Base-by-base conservation (phyloP, 148 eudicot genomes). In the Chenopodium formosanum region DNA sequence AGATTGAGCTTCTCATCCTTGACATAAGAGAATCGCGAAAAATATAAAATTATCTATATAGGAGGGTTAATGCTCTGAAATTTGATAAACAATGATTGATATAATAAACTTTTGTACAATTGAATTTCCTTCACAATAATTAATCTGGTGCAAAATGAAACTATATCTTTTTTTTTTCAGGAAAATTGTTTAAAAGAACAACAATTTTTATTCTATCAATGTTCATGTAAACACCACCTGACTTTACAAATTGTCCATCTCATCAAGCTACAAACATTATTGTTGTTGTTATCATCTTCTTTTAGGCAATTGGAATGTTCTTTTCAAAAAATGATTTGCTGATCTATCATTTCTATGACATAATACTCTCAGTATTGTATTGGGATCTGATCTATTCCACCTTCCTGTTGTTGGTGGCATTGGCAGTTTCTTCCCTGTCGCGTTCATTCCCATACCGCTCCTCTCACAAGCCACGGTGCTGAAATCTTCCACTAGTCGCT, bases 341-440 rank as follows among this genome's bases (percentile, higher is more conserved):
- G 74, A 84, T 29, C 83, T 79, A 68, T 95, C 99, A 65, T 95
- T 92, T 79, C 99, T 82, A 82, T 91, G 87, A 72, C 99, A 95
- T 72, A 95, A 78, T 1, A 95, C 92, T 86, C 99, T 89, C 40
- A 95, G 82, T n/a, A 95, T 92, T 5, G 98, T 95, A 52, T 95
- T 95, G 0, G 98, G 96, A 74, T 95, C 98, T 0, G 92, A 78
- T n/a, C 91, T 79, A 60, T 86, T 89, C 99, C 99, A 95, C 32
- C 84, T 89, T 4, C 95, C 99, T 0, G 97, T 93, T 0, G 97
- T 93, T 2, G 97, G 97, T 7, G 99, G 97, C 97, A 93, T 91
- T 0, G 94, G 91, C 48, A 95, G 80, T 76, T 89, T 93, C 31
- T 83, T 85, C 64, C 94, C 94, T 3, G 83, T 53, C 11, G 90